phyloP scores from a whole-genome alignment of 2,329 filamentous ascomycete genomes.

The Amauroascus niger region DNA sequence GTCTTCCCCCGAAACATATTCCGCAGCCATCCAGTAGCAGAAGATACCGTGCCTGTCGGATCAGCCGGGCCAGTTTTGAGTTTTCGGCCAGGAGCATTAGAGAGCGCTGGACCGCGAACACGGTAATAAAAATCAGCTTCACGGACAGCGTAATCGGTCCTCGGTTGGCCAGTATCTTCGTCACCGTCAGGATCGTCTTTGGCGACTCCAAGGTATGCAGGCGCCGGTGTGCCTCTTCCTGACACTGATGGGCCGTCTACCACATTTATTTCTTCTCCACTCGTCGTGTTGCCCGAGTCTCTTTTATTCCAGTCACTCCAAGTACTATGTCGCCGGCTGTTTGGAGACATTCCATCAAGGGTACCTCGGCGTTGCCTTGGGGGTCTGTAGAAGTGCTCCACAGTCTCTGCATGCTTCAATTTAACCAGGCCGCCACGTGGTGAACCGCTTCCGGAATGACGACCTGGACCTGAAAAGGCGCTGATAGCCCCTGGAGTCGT shows the following conservation, averaged over 20 bases:
- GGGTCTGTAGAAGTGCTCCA: slow-evolving; percentile 81
- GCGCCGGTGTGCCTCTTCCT: slow-evolving; percentile 41
- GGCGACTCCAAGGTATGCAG: slow-evolving; percentile 46
- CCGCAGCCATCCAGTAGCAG: slow-evolving; percentile 82
- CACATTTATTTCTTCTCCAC: slow-evolving; percentile 27
- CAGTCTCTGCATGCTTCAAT: slow-evolving; percentile 43
- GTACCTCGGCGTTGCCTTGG: slow-evolving; percentile 62
- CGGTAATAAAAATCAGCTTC: slow-evolving; percentile 98
- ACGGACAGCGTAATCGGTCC: slow-evolving; percentile 80
- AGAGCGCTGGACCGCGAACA: slow-evolving; percentile 76
- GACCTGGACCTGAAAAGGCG: slow-evolving; percentile 57
- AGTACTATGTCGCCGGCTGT: slow-evolving; percentile 37
- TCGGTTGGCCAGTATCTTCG: slow-evolving; percentile 41
- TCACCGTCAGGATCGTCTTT: slow-evolving; percentile 47
- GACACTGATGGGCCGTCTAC: slow-evolving; percentile 35
- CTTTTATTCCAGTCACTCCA: slow-evolving; percentile 40
- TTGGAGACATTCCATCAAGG: slow-evolving; percentile 40
- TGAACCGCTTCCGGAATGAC: slow-evolving; percentile 37
- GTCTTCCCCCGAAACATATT: slow-evolving; percentile 70
- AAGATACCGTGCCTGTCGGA: slow-evolving; percentile 81
- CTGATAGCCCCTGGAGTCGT: slow-evolving; percentile 64
- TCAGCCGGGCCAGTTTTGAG: slow-evolving; percentile 90
- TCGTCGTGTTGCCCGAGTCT: slow-evolving; percentile 28
- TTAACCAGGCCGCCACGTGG: slow-evolving; percentile 37
- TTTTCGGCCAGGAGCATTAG: slow-evolving; percentile 69